Conservation (phyloP, 805 yeast species). For the Hanseniaspora mollemarum region DNA sequence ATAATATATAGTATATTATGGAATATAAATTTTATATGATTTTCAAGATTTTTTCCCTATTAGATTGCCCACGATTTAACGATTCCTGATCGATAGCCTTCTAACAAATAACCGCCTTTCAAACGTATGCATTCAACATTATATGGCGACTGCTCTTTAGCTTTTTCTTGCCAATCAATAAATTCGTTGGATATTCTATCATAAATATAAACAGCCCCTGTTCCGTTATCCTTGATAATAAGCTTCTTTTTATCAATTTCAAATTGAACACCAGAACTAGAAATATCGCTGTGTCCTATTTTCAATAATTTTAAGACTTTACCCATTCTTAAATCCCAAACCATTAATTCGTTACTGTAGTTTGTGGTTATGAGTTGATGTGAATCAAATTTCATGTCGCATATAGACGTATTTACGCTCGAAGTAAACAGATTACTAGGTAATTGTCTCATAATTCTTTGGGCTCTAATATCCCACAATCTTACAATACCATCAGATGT, state of each 20-base stretch:
- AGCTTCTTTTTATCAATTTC: constrained; percentile 51
- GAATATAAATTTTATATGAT: too few relatives aligned
- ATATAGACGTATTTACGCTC: constrained; percentile 52
- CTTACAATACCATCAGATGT: constrained; percentile 65
- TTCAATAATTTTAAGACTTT: constrained; percentile 50
- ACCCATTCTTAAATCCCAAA: constrained; percentile 68
- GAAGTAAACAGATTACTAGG: neutral
- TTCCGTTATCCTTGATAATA: constrained; percentile 42
- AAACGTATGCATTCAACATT: constrained; percentile 38
- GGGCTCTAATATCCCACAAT: constrained; percentile 64
- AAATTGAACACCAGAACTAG: constrained; percentile 36
- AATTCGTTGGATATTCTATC: constrained; percentile 46
- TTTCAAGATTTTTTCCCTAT: neutral
- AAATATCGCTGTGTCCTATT: constrained; percentile 34
- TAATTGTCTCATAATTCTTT: constrained; percentile 44
- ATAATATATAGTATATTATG: too few relatives aligned
- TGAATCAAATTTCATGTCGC: constrained; percentile 60
- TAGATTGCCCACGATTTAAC: constrained; percentile 54
- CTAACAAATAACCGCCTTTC: constrained; percentile 54
- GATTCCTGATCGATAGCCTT: constrained; percentile 50
- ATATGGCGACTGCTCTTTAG: constrained; percentile 24
- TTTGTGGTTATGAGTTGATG: constrained; percentile 19
- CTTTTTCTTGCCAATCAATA: constrained; percentile 20
- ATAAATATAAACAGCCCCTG: constrained; percentile 40
- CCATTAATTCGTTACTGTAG: constrained; percentile 31